phyloP scores from a whole-genome alignment of 768 basidiomycete genomes.

The Boletales sp. region DNA sequence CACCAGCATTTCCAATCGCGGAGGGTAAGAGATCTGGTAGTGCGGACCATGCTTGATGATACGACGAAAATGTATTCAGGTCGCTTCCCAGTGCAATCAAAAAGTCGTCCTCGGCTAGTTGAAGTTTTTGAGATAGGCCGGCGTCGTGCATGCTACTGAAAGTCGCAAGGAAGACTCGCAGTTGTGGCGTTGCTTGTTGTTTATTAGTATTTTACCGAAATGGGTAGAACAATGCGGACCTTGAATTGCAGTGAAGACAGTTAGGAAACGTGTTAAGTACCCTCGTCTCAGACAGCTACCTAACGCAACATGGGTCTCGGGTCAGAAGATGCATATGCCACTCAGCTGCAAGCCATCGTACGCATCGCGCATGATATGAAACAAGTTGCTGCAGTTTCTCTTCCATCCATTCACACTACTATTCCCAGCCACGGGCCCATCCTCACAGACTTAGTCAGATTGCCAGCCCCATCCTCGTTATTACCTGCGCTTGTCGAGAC shows the following conservation, averaged over 20 bases:
- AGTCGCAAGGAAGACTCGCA: no score
- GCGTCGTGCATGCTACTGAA: no score
- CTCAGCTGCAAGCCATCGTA: not conserved
- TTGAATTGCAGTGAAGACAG: slow-evolving; percentile 3
- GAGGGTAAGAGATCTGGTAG: not conserved
- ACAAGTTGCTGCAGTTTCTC: not conserved
- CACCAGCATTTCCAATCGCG: no score
- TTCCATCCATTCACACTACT: no score
- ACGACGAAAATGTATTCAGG: not conserved
- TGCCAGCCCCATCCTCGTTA: no score
- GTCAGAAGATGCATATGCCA: not conserved
- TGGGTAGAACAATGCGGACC: slow-evolving; percentile 13
- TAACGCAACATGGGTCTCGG: not conserved
- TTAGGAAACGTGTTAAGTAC: no score
- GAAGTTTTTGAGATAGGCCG: slow-evolving; percentile 1
- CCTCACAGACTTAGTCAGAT: no score
- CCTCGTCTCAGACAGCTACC: no score
- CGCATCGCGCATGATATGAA: not conserved
- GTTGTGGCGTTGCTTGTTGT: no score
- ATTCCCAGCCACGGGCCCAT: no score
- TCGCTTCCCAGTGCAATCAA: not conserved
- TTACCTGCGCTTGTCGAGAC: no score
- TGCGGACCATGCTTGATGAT: not conserved
- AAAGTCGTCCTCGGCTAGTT: slow-evolving; percentile 1
- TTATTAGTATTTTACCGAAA: not conserved